phyloP scores from a whole-genome alignment of 2,329 filamentous ascomycete species.

The Eurotiales sp. region DNA sequence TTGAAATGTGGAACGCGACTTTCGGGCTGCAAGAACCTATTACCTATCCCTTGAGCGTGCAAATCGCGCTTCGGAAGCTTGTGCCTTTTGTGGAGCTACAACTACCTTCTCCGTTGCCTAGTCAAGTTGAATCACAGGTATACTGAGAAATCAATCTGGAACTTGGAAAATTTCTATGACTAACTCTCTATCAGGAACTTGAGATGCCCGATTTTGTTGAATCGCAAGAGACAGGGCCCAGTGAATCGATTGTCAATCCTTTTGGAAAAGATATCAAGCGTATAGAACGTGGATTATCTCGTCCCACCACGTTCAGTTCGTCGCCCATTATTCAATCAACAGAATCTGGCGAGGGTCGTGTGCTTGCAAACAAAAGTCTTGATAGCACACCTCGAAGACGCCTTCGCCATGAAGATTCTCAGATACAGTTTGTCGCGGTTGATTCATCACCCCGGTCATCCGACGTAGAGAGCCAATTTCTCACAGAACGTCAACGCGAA shows the following conservation, averaged over 20 bases:
- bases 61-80: slow-evolving; percentile 59
- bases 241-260: slow-evolving; percentile 15
- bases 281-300: slow-evolving; percentile 8
- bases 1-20: slow-evolving; percentile 65
- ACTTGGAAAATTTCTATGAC: slow-evolving; percentile 6
- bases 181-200: slow-evolving; percentile 15
- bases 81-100: slow-evolving; percentile 52
- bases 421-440: slow-evolving; percentile 71
- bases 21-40: slow-evolving; percentile 60
- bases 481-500: slow-evolving; percentile 78
- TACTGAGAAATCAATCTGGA: neutral
- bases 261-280: slow-evolving; percentile 13
- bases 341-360: slow-evolving; percentile 17
- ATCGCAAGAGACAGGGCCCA: slow-evolving; percentile 47
- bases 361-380: slow-evolving; percentile 24
- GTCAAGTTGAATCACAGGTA: slow-evolving; percentile 32
- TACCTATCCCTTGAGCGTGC: slow-evolving; percentile 63
- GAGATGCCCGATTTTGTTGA: slow-evolving; percentile 39
- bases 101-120: slow-evolving; percentile 45
- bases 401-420: slow-evolving; percentile 74
- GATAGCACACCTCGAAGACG: slow-evolving; percentile 49
- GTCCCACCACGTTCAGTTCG: slow-evolving; percentile 22
- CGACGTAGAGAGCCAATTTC: slow-evolving; percentile 61
- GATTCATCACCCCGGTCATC: slow-evolving; percentile 54
- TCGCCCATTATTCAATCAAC: slow-evolving; percentile 24